Base-by-base conservation (phyloP, 1,139 yeast genomes). In the Debaryomyces robertsiae region DNA sequence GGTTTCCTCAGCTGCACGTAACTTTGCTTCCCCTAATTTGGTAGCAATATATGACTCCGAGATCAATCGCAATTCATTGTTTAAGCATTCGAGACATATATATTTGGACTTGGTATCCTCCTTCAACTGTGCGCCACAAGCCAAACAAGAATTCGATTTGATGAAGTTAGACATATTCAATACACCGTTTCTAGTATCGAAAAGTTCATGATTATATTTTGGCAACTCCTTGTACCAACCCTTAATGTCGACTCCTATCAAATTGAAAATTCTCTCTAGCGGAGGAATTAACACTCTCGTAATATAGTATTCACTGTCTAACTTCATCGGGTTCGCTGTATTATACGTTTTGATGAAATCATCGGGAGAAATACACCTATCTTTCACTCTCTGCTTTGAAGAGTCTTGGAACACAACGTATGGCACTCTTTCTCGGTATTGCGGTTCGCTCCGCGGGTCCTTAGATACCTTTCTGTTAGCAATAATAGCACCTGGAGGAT, bases 401-500 rank as follows among this genome's bases (percentile, higher is more conserved):
- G 79, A 55, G 9, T 93, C 96, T 43, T 77, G 76, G 9, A 82
- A 70, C 1, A 93, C 95, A 11, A 93, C 75, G 57, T 90, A 93
- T 0, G 95, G 94, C 0, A 93, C 89, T 40, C 98, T 67, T 59
- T 93, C 98, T 39, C 78, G 75, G 51, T 87, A 91, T 57, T 91
- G 97, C 0, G 97, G 96, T 53, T 82, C 93, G 2, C 82, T 75
- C 32, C 95, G 64, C 6, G 76, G 77, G 58, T 93, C 98, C 4
- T 71, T 61, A 27, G 74, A 75, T 59, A 81, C 77, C 46, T 74
- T 75, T 47, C 77, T 75, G 46, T 77, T 75, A 6, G 95, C 85
- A 2, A 93, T 75, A 11, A 82, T 71, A 0, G 98, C 98, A 0
- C 98, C 98, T 0, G 98, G 94, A 0, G 98, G 98, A 3, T 88